A percentile compares a stretch with the other conserved stretches of the same genome.
phyloP scores from a whole-genome alignment of 2,329 filamentous ascomycete genomes.

The Pyrenophora seminiperda region DNA sequence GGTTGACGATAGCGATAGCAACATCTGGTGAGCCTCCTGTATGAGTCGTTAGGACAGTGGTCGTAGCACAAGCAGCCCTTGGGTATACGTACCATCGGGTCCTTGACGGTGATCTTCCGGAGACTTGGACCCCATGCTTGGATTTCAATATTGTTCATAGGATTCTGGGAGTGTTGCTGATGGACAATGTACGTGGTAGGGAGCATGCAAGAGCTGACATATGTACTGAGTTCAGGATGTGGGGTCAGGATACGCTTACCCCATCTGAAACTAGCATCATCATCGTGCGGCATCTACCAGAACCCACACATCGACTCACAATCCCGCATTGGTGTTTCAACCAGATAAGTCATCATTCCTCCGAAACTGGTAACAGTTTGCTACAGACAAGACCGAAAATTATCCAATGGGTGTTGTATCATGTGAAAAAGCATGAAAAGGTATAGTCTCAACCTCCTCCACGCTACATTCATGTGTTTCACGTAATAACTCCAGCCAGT shows the following conservation, averaged over 20 bases:
- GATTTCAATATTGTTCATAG: background rate
- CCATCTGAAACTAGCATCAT: no score
- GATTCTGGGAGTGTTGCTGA: background rate
- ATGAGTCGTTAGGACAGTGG: constrained; percentile 22
- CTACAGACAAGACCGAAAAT: no score
- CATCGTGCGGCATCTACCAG: no score
- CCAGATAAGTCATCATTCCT: no score
- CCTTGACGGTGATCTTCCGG: constrained; percentile 44
- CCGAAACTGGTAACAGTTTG: no score
- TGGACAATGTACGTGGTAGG: background rate
- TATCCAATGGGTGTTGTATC: no score
- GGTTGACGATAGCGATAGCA: constrained; percentile 38
- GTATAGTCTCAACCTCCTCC: no score
- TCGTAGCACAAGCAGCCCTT: background rate
- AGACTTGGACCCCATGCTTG: constrained; percentile 48
- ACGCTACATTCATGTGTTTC: no score
- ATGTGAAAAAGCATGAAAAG: no score
- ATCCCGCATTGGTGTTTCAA: no score
- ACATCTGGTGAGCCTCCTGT: constrained; percentile 33
- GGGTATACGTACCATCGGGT: constrained; percentile 35
- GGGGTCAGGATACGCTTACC: background rate
- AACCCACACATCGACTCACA: background rate
- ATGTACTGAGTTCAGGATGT: background rate
- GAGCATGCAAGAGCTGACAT: background rate
- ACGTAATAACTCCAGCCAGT: no score